Evolutionary conservation across 2,329 filamentous ascomycete species (phyloP), one percentile per base, ranked within the genome.

Genomic region (Cladophialophora chaetospira): DNA sequence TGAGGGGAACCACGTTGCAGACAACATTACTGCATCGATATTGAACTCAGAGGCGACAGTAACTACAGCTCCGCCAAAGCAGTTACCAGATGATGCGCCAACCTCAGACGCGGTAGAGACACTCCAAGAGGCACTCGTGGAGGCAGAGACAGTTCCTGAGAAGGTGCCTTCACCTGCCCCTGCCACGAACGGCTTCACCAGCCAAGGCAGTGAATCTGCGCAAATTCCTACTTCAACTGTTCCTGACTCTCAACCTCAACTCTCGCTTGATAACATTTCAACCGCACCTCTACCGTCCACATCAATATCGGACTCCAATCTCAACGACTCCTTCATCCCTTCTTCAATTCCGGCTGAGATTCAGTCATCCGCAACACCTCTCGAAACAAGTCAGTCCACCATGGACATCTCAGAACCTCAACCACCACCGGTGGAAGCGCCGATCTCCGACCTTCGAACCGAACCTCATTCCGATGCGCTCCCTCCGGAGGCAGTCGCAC

Each of bases 391-490:
- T 25, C 50, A 60, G 35, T 55, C 58, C 25, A 43, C 59, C 31
- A 47, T 56, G 38, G 45, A 57, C 17, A 13, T 57, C 10, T 53
- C 56, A 23, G 61, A 66, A 42, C 38, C 53, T 13, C 35, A 54
- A 9, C 36, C 60, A 42, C 29, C 55, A 44, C 49, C 58, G 4
- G 35, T 63, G n/a, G 55, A 64, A 36, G 56, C 63, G 19, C 65
- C 66, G 19, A 61, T 60, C 6, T 69, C 68, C 6, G 64, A 69
- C 38, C 49, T 68, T 29, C 63, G 66, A 21, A 64, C 66, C 26
- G 62, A 62, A 46, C 62, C 63, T 29, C 64, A 67, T 40, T 53
- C 66, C 9, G 60, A 62, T 45, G 61, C 51, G 23, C 45, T 63
- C 5, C 50, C 63, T 13, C 55, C 63, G 9, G 63, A 62, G 3